phyloP scores from a whole-genome alignment of 495 filamentous ascomycete genomes.

The Pseudoneurospora amorphoporcata region DNA sequence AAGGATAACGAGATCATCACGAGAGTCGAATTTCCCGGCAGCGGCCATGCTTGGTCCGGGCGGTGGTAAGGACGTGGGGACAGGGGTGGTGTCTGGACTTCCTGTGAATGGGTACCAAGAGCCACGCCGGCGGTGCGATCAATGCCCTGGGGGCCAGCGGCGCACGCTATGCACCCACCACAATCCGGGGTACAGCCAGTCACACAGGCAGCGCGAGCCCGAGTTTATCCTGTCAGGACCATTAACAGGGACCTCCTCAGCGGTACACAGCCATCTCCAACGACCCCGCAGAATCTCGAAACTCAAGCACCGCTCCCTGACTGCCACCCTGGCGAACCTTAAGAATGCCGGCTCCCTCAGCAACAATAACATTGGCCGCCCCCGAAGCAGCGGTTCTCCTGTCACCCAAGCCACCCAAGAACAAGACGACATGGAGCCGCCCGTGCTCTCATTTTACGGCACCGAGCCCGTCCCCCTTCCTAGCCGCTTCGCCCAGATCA shows the following conservation, averaged over 20 bases:
- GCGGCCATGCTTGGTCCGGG: not conserved
- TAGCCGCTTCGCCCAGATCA: constrained; percentile 66
- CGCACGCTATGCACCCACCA: constrained; percentile 19
- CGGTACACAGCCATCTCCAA: not conserved
- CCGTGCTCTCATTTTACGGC: constrained; percentile 63
- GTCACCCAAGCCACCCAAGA: constrained; percentile 2
- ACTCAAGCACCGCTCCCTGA: constrained; percentile 24
- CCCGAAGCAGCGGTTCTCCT: constrained; percentile 1
- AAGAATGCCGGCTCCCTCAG: constrained; percentile 3
- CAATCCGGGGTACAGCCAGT: not conserved
- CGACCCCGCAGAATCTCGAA: constrained; percentile 30
- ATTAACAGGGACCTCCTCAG: constrained; percentile 1
- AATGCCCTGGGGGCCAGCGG: constrained; percentile 20
- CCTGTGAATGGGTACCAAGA: constrained; percentile 3
- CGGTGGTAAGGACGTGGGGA: constrained; percentile 14
- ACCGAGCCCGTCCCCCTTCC: constrained; percentile 64
- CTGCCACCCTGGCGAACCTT: constrained; percentile 11
- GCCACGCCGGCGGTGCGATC: constrained; percentile 19
- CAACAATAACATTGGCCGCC: constrained; percentile 1
- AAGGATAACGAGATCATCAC: not conserved
- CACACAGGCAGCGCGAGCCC: constrained; percentile 2
- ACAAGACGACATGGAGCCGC: constrained; percentile 54
- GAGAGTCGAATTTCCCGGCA: not conserved
- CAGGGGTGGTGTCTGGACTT: not conserved
- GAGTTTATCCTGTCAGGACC: not conserved